Conservation (phyloP, 176 grass and related monocot species). For the Aegilops sharonensis region DNA sequence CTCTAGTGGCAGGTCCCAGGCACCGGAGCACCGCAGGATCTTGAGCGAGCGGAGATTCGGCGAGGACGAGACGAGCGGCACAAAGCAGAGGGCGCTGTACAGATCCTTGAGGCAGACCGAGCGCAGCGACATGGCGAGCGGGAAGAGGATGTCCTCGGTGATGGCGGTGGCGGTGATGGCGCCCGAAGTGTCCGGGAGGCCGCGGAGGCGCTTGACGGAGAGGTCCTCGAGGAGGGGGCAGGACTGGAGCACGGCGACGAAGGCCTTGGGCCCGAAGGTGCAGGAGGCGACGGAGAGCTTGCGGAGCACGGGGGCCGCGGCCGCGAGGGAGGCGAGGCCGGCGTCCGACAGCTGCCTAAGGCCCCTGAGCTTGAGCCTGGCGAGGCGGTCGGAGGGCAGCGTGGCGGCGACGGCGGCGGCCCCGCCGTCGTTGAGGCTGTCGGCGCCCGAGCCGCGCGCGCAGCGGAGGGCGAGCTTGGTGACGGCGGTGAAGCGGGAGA, state of each 20-base stretch:
- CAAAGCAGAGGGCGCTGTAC: constrained; percentile 78
- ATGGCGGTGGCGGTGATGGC: constrained; percentile 23
- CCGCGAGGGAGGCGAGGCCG: constrained; percentile 59
- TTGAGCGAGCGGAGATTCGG: constrained; percentile 75
- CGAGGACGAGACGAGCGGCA: constrained; percentile 72
- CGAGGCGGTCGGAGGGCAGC: constrained; percentile 42
- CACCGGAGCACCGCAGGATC: constrained; percentile 82
- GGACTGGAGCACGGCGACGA: constrained; percentile 57
- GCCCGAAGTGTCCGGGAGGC: constrained; percentile 62
- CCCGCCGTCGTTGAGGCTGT: constrained; percentile 73
- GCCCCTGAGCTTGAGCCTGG: constrained; percentile 80
- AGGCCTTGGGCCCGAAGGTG: constrained; percentile 77
- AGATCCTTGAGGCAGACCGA: constrained; percentile 88
- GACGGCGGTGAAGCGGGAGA: constrained; percentile 67
- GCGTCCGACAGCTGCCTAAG: constrained; percentile 65
- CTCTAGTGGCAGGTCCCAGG: constrained; percentile 78
- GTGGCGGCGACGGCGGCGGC: constrained; percentile 38
- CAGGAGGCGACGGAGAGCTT: constrained; percentile 89
- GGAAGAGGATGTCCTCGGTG: constrained; percentile 38
- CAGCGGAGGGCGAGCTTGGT: constrained; percentile 64
- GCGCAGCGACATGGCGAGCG: constrained; percentile 43
- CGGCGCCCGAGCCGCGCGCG: constrained; percentile 45
- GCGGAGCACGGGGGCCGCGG: constrained; percentile 41
- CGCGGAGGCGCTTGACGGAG: constrained; percentile 84
- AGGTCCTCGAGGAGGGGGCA: constrained; percentile 77